These are phyloP conservation scores for Solanum hybrid DNA, from an alignment of 305 asterid species.

Conservation along the genomic window DNA sequence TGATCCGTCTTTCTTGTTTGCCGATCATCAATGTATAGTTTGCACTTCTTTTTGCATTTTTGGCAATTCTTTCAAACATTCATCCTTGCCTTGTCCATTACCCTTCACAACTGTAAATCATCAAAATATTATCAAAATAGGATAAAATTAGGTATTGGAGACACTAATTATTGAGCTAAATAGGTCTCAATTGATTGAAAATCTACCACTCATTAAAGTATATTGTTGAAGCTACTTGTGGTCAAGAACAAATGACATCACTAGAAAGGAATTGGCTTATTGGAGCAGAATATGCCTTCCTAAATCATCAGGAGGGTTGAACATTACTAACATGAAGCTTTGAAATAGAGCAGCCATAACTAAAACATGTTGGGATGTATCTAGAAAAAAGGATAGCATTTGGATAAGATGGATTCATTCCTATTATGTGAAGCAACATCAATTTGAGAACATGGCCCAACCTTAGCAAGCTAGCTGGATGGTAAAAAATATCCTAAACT, in stretches of 20 bases:
- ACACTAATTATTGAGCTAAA: no score
- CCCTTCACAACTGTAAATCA: no score
- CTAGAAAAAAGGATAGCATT: no score
- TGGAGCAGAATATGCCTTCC: not conserved
- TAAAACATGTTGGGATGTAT: not conserved
- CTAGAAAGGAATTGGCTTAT: not conserved
- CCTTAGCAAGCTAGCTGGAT: not conserved
- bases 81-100: no score
- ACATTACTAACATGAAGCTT: not conserved
- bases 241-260: not conserved
- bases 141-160: no score
- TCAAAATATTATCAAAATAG: no score
- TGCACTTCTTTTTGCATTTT: no score
- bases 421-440: not conserved
- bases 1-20: no score
- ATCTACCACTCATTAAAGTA: not conserved
- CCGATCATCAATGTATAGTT: no score
- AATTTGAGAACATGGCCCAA: not conserved
- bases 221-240: not conserved
- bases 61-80: no score
- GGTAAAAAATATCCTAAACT: not conserved
- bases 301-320: not conserved
- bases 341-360: no score
- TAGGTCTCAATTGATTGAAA: no score
- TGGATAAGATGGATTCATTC: not conserved